Evolutionary conservation across 257 asterid genomes (phyloP).

Genomic region (Plantago elongata): DNA sequence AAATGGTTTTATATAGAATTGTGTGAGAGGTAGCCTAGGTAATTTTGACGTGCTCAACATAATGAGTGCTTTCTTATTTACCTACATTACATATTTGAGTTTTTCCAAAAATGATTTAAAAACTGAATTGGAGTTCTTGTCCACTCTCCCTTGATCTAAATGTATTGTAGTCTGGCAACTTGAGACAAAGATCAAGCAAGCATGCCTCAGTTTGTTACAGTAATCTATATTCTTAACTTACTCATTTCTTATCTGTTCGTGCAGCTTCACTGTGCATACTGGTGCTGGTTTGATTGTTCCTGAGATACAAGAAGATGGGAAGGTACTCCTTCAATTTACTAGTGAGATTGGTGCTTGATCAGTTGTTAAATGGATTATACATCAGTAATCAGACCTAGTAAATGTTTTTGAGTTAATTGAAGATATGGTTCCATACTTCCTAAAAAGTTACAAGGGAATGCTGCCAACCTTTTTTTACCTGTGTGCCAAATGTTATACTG

Average conservation of each 20-base stretch:
- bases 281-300: conserved; percentile 94
- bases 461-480: no score
- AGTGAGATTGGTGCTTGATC: neutral
- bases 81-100: no score
- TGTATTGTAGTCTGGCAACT: conserved; percentile 1
- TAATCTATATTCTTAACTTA: neutral
- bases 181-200: neutral
- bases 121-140: neutral
- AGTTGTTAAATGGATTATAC: neutral
- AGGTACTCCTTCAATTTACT: conserved; percentile 41
- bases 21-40: neutral
- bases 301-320: conserved; percentile 80
- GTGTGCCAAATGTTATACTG: no score
- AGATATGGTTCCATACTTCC: no score
- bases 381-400: no score
- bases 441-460: no score
- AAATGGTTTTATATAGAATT: neutral
- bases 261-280: conserved; percentile 81
- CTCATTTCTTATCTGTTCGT: conserved; percentile 18
- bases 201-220: neutral
- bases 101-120: neutral
- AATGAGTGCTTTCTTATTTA: no score
- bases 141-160: neutral
- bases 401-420: no score
- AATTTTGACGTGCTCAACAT: neutral